These are phyloP conservation scores for Yamadazyma takamatsuzukensis DNA, from an alignment of 805 yeast genomes.

Conservation along the genomic window DNA sequence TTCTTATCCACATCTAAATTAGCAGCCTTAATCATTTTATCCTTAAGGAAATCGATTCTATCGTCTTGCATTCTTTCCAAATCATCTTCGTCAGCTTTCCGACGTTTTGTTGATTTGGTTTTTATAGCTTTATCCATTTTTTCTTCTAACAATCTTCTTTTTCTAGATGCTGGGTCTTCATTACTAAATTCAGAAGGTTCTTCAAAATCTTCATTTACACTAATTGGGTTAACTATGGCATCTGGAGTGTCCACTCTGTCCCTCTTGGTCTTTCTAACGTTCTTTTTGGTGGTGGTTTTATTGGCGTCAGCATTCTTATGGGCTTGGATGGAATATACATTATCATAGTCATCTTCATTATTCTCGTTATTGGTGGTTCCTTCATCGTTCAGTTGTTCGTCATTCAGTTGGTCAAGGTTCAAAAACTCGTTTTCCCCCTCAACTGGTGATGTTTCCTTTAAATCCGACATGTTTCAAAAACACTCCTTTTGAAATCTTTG, in stretches of 20 bases:
- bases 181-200: slow-evolving; percentile 17
- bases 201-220: slow-evolving; percentile 13
- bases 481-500: neutral
- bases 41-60: slow-evolving; percentile 73
- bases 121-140: slow-evolving; percentile 75
- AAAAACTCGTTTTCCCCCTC: neutral
- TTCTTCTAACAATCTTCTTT: slow-evolving; percentile 76
- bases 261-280: slow-evolving; percentile 18
- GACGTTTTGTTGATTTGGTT: slow-evolving; percentile 53
- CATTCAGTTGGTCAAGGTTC: neutral
- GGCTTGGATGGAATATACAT: slow-evolving; percentile 19
- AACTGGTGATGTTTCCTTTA: slow-evolving; percentile 3
- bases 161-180: slow-evolving; percentile 39
- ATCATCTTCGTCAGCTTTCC: slow-evolving; percentile 85
- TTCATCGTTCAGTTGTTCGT: neutral
- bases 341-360: slow-evolving; percentile 14
- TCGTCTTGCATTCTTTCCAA: slow-evolving; percentile 95
- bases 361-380: neutral
- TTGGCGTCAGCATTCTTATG: slow-evolving; percentile 15
- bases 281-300: slow-evolving; percentile 22
- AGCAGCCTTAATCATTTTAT: slow-evolving; percentile 86
- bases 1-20: slow-evolving; percentile 62
- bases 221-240: slow-evolving; percentile 3
- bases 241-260: slow-evolving; percentile 2
- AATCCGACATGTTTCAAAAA: too few species aligned